These are phyloP conservation scores for Niebla homalea DNA, from an alignment of 495 filamentous ascomycete genomes.

Conservation along the genomic window DNA sequence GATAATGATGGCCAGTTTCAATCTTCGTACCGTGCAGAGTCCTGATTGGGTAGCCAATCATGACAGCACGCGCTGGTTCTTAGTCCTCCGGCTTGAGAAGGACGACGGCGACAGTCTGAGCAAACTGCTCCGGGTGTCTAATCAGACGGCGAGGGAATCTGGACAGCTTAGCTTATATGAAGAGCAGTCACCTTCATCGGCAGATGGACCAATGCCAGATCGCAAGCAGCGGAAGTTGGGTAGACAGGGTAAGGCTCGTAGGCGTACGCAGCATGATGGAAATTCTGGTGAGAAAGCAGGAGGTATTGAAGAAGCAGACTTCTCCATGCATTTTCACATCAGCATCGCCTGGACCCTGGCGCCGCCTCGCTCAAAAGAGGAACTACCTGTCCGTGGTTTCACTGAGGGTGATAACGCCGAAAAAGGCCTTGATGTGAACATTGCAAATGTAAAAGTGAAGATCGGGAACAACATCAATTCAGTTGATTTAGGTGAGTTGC, in stretches of 20 bases:
- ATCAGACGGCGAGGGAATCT: slow-evolving; percentile 42
- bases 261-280: not conserved
- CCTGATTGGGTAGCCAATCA: slow-evolving; percentile 60
- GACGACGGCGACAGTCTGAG: slow-evolving; percentile 44
- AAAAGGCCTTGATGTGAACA: slow-evolving; percentile 7
- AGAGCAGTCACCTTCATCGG: not conserved
- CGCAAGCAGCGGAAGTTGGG: not conserved
- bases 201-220: not conserved
- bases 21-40: slow-evolving; percentile 24
- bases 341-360: slow-evolving; percentile 53
- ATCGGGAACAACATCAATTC: slow-evolving; percentile 46
- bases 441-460: slow-evolving; percentile 49
- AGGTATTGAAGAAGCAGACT: slow-evolving; percentile 3
- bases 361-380: slow-evolving; percentile 1
- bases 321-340: slow-evolving; percentile 45
- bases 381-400: slow-evolving; percentile 10
- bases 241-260: too few relatives aligned
- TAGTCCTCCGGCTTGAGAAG: slow-evolving; percentile 51
- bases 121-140: slow-evolving; percentile 49
- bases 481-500: too few relatives aligned
- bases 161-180: slow-evolving; percentile 63
- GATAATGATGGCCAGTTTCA: slow-evolving; percentile 32
- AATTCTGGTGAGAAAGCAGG: not conserved
- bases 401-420: not conserved
- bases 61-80: slow-evolving; percentile 72